These are phyloP conservation scores for Solanum chiquidenum DNA, from an alignment of 257 asterid genomes.

Conservation along the genomic window DNA sequence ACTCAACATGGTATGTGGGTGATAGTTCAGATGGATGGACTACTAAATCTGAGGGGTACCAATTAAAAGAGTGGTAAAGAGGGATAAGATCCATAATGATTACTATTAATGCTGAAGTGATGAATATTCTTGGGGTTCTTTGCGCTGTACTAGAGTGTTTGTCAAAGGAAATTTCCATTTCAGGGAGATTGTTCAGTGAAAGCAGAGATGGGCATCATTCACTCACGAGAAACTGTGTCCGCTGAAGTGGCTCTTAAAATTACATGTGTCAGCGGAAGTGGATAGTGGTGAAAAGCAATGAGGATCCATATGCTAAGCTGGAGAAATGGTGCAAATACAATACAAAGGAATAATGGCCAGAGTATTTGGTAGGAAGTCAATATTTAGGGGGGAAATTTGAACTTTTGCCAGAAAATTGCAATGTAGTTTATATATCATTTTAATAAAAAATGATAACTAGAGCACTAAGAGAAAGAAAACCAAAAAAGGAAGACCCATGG, in stretches of 20 bases:
- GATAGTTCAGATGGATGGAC: background rate
- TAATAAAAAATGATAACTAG: background rate
- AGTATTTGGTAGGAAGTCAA: background rate
- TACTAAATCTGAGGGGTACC: background rate
- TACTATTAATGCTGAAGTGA: background rate
- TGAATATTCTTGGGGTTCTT: background rate
- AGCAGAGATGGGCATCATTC: background rate
- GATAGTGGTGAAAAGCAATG: background rate
- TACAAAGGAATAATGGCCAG: too few species aligned
- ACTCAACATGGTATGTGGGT: slow-evolving; percentile 8
- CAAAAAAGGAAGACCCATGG: background rate
- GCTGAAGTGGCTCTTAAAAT: background rate
- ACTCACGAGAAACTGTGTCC: background rate
- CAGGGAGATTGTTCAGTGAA: background rate
- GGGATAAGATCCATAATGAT: slow-evolving; percentile 1
- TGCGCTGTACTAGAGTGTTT: background rate
- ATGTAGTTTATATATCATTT: background rate
- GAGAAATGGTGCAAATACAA: background rate
- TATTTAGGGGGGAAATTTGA: background rate
- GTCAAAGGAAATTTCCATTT: background rate
- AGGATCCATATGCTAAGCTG: background rate
- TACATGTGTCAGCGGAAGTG: background rate
- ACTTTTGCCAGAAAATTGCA: background rate
- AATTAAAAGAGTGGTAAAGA: background rate
- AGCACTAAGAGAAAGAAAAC: background rate